Evolutionary conservation across 2,329 filamentous ascomycete species (phyloP), one percentile per base, ranked within the genome.

Genomic region (Colletotrichum coccodes): DNA sequence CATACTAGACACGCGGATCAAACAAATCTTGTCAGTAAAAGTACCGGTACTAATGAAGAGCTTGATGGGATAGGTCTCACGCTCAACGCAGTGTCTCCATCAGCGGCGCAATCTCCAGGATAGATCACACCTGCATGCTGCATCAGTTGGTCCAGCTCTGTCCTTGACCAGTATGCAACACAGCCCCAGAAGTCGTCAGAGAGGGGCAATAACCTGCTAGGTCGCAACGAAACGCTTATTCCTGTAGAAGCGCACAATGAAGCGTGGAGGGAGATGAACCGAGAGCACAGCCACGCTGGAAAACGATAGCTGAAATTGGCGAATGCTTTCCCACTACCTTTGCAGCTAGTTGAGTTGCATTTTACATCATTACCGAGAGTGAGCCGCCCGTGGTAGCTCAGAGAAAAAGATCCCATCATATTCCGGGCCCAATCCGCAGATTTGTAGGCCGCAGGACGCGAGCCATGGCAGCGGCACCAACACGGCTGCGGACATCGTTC

Each of bases 141-240:
- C 40, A 66, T 62, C 6, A 46, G n/a, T 0, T 23, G 12, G 7
- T 1, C 5, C 11, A 66, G 11, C 2, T 16, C 23, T 23, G 0
- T 26, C 14, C 1, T 42, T 7, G 1, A 1, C 1, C 11, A 2
- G 0, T 0, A 0, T 1, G 16, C 1, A 3, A 12, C 5, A 6
- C 6, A 30, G 0, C 4, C 3, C 38, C 21, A 36, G 1, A 42
- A 36, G 0, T 0, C 1, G 5, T 46, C 6, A 8, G 5, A 1
- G 0, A 0, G 1, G 0, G 38, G 14, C 1, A 68, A 0, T 0
- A 53, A 0, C 14, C 53, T 68, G 0, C 3, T 47, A 1, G 49
- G 26, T 1, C 61, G 30, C 1, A 68, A 4, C 1, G 64, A 68
- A 6, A n/a, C 14, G 1, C 47, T 44, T 0, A 65, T 1, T 1